Evolutionary conservation across 2,329 filamentous ascomycete species (phyloP), one percentile per base, ranked within the genome.

Genomic region (Blumeriella jaapii): DNA sequence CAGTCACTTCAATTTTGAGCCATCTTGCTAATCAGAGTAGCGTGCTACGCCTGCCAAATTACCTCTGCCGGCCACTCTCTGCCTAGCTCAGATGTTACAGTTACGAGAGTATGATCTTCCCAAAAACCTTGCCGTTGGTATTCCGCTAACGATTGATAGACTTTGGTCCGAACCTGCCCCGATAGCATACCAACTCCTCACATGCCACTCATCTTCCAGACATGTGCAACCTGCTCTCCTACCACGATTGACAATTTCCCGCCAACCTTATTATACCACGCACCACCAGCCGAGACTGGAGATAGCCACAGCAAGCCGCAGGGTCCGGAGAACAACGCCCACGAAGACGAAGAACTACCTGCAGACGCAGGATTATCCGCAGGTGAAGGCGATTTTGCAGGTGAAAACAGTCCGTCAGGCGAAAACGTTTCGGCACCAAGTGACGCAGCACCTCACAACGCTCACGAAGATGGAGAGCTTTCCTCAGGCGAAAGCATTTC

Each of bases 1-100:
- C 18, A 11, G 3, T 16, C 3, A 3, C 11, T 2, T 3, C 7
- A 2, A 14, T 13, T 8, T n/a, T 10, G 5, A 7, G n/a, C 12
- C 7, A 11, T 29, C 10, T 16, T 20, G n/a, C 24, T 33, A 27
- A 28, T 12, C 9, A 17, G 17, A 6, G 12, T 18, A 40, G 38
- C 36, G 11, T 42, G 40, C 27, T 39, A 42, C 17, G 5, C 33
- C 5, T 39, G 40, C 25, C 29, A 34, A 18, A 35, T 39, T 11
- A 36, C 26, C 1, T 39, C 40, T 5, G 27, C 34, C 16, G 34
- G 36, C 6, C 28, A 31, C 24, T 16, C n/a, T n/a, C 27, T 30
- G n/a, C 36, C 36, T 11, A 31, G 32, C n/a, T 39, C 40, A 14
- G 36, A 34, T 29, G 29, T 39, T 9, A 42, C 40, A 9, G 24